Evolutionary conservation across 495 filamentous ascomycete genomes (phyloP).

Genomic region (Penicillium arizonense): DNA sequence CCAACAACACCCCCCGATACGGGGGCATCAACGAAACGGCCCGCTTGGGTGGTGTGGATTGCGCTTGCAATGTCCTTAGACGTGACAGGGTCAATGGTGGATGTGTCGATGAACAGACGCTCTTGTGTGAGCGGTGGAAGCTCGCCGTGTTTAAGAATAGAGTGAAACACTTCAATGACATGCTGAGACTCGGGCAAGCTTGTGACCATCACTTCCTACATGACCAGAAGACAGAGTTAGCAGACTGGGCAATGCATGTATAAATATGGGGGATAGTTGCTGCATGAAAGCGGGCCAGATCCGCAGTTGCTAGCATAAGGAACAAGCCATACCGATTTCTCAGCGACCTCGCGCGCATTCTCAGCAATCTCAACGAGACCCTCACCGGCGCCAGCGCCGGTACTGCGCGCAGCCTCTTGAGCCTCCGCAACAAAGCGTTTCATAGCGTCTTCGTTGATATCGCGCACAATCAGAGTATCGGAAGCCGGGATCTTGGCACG

Average conservation of each 20-base stretch:
- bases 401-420: constrained; percentile 33
- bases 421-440: constrained; percentile 61
- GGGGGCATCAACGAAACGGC: constrained; percentile 74
- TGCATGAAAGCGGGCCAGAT: neutral
- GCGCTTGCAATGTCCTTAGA: constrained; percentile 65
- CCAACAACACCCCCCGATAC: constrained; percentile 88
- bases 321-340: constrained; percentile 60
- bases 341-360: constrained; percentile 60
- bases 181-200: constrained; percentile 79
- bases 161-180: constrained; percentile 68
- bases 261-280: neutral
- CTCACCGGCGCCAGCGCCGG: constrained; percentile 32
- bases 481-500: constrained; percentile 68
- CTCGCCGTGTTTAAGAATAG: constrained; percentile 54
- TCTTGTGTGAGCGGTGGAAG: constrained; percentile 42
- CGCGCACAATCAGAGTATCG: constrained; percentile 69
- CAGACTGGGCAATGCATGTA: neutral
- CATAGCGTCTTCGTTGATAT: constrained; percentile 65
- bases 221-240: constrained; percentile 6
- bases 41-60: constrained; percentile 53
- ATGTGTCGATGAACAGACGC: constrained; percentile 76
- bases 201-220: constrained; percentile 72
- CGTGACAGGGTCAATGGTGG: constrained; percentile 81
- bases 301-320: neutral
- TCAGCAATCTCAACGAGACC: constrained; percentile 55